Evolutionary conservation across 2,329 filamentous ascomycete genomes (phyloP).

Genomic region (Botryotinia narcissicola): DNA sequence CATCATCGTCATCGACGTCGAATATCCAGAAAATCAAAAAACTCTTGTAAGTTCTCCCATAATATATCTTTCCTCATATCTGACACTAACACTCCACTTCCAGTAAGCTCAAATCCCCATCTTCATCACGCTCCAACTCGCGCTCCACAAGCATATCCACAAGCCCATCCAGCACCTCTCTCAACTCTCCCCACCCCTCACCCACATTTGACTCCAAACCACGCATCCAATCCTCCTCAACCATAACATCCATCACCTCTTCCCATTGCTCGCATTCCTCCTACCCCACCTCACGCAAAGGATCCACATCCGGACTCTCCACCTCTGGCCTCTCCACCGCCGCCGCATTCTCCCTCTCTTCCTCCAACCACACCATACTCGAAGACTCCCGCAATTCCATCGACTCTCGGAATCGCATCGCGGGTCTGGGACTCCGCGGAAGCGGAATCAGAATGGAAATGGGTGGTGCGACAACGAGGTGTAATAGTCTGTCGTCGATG

Average conservation of each 20-base stretch:
- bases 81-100: not conserved
- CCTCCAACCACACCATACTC: not conserved
- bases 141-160: not conserved
- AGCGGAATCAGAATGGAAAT: not conserved
- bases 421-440: not conserved
- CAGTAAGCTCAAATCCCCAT: not conserved
- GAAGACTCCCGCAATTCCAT: not conserved
- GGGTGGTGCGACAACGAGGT: not conserved
- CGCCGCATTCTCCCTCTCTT: not conserved
- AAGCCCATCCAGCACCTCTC: not conserved
- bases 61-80: not conserved
- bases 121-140: not conserved
- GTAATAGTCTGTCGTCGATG: not conserved
- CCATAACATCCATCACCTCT: not conserved
- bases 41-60: slow-evolving; percentile 2
- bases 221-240: not conserved
- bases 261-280: not conserved
- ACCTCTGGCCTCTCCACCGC: not conserved
- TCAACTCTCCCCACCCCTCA: not conserved
- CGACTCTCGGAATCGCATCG: not conserved
- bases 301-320: not conserved
- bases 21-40: not conserved
- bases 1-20: not conserved
- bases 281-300: not conserved
- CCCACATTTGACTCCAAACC: not conserved